Base-by-base conservation (phyloP, 169 alveolate species). In the Plasmodium cynomolgi region DNA sequence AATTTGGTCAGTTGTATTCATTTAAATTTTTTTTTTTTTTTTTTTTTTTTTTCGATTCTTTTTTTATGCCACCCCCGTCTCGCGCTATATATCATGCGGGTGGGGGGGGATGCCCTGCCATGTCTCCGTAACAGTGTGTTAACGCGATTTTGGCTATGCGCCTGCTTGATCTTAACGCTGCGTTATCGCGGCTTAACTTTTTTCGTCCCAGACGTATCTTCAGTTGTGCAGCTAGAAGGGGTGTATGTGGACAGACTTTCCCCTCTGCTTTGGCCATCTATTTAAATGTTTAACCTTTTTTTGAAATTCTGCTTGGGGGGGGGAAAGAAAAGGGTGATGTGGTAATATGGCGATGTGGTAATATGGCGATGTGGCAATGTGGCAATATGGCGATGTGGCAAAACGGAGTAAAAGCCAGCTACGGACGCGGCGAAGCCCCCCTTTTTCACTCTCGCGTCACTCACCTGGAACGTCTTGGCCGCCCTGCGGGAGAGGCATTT, bases 221-320 rank as follows among this genome's bases (percentile, higher is more conserved):
- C 77, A 62, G 1, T 2, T 62, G 58, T 47, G 20, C n/a, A 47
- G n/a, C 58, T 47, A 13, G n/a, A 9, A 13, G 2, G 58, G 13
- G n/a, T 3, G 20, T 47, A 13, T 47, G 58, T 47, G 5, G 20
- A 15, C 58, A 47, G 20, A 47, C 20, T 31, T 20, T 62, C 34
- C 34, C 34, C 34, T 62, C 77, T 62, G 3, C 3, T 62, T 47
- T 1, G n/a, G 85, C 9, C 41, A 20, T 34, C 71, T n/a, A 31
- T 11, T 37, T 80, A 88, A 33, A 88, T 79, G 71, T 88, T 88
- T 41, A 88, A 26, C 77, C 56, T 88, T 33, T 26, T 88, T 71
- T 88, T 88, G 75, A 88, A 58, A 33, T 31, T 62, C 94, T 88
- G 44, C 68, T 39, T 29, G 72, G 82, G 62, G 29, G 7, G 50